These are phyloP conservation scores for Typha latifolia DNA, from an alignment of 176 grass and related monocot genomes.

Conservation along the genomic window DNA sequence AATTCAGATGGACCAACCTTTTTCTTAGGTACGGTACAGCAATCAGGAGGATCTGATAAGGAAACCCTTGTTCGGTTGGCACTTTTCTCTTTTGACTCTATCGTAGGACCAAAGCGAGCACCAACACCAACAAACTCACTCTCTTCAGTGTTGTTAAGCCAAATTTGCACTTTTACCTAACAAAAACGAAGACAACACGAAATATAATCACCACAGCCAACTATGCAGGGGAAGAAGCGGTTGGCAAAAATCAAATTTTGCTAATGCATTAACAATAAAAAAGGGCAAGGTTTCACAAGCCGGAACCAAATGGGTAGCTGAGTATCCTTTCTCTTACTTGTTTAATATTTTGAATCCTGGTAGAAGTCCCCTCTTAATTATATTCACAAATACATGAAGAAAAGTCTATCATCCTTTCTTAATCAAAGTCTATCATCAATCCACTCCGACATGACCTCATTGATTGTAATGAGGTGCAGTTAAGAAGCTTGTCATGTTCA, in stretches of 20 bases:
- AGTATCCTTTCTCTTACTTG: background rate
- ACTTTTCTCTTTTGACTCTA: conserved; percentile 83
- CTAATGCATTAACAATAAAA: background rate
- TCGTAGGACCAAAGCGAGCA: conserved; percentile 83
- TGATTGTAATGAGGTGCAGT: too few relatives aligned
- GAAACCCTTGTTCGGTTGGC: conserved; percentile 51
- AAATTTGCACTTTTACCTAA: conserved; percentile 97
- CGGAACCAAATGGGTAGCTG: background rate
- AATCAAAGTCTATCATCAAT: background rate
- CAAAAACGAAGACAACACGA: conserved; percentile 10
- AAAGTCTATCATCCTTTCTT: background rate
- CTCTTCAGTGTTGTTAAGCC: conserved; percentile 57
- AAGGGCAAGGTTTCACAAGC: background rate
- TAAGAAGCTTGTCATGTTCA: too few relatives aligned
- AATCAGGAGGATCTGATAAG: conserved; percentile 59
- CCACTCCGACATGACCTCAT: too few relatives aligned
- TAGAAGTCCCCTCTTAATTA: background rate
- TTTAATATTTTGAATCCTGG: background rate
- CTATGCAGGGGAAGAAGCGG: background rate
- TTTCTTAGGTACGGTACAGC: conserved; percentile 37
- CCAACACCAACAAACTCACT: conserved; percentile 92
- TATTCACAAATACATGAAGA: background rate
- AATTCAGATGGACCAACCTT: conserved; percentile 40
- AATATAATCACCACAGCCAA: background rate
- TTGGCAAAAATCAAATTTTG: background rate